Evolutionary conservation across 306 rosid species (phyloP).

Genomic region (Cicer arietinum): DNA sequence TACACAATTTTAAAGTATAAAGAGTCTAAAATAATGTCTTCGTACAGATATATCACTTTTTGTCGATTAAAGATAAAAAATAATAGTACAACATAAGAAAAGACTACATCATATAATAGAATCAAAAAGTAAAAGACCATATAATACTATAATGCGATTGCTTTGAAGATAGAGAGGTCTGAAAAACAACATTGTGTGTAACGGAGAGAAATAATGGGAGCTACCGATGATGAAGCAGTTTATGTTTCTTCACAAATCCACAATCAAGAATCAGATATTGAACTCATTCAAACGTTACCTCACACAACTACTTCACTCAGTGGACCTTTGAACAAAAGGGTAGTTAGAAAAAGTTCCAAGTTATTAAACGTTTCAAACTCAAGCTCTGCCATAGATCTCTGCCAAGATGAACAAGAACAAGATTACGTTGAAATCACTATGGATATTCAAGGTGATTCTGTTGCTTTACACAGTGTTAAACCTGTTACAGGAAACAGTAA

Average conservation of each 20-base stretch:
- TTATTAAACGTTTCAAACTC: constrained; percentile 22
- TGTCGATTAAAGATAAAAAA: no score
- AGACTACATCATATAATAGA: no score
- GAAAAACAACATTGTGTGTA: constrained; percentile 5
- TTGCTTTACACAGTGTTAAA: constrained; percentile 56
- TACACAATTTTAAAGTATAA: no score
- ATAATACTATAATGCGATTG: neutral
- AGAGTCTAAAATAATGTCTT: no score
- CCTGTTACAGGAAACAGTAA: constrained; percentile 21
- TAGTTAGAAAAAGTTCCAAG: constrained; percentile 45
- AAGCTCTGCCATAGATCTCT: constrained; percentile 6
- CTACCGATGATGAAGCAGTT: constrained; percentile 29
- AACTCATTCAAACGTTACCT: constrained; percentile 44
- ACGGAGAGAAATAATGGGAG: constrained; percentile 38
- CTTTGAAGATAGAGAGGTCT: neutral
- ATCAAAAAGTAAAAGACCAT: no score
- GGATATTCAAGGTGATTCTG: constrained; percentile 56
- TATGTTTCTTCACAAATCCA: constrained; percentile 42
- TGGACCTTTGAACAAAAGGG: constrained; percentile 52
- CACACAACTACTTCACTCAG: constrained; percentile 25
- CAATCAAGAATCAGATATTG: constrained; percentile 44
- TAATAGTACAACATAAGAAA: no score
- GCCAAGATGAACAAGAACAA: constrained; percentile 15
- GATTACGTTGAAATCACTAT: constrained; percentile 55
- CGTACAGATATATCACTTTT: no score